Evolutionary conservation across 2,329 filamentous ascomycete species (phyloP).

Genomic region (Graphiopsis chlorocephala): DNA sequence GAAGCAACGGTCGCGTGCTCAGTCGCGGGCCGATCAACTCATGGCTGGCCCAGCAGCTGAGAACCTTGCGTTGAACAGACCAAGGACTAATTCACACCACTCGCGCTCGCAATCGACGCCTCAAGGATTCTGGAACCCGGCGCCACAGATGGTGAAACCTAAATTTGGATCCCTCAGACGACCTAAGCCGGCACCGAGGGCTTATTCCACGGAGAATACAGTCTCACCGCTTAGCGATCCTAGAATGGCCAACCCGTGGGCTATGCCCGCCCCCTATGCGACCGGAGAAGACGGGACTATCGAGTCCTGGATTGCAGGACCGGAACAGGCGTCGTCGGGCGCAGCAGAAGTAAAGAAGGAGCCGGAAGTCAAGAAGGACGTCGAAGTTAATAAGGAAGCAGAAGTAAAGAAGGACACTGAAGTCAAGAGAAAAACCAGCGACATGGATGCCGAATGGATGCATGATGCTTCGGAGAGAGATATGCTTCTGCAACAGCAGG

Average conservation of each 20-base stretch:
- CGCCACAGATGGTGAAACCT: conserved; percentile 32
- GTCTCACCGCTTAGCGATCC: background rate
- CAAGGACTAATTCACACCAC: conserved; percentile 25
- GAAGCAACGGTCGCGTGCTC: conserved; percentile 19
- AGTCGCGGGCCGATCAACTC: conserved; percentile 29
- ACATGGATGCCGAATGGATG: conserved; percentile 43
- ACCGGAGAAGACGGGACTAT: background rate
- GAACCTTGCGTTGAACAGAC: conserved; percentile 15
- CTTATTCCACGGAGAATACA: conserved; percentile 21
- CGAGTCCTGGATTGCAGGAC: background rate
- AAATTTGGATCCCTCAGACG: conserved; percentile 32
- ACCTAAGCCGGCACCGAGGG: conserved; percentile 26
- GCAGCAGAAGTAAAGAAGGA: background rate
- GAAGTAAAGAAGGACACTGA: background rate
- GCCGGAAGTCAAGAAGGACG: background rate
- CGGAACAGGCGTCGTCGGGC: background rate
- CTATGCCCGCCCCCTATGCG: background rate
- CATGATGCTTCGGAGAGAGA: conserved; percentile 41
- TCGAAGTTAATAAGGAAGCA: background rate
- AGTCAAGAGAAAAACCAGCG: background rate
- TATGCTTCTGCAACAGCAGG: conserved; percentile 25
- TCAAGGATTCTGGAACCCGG: conserved; percentile 21
- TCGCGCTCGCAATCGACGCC: conserved; percentile 24
- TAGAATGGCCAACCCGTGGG: background rate
- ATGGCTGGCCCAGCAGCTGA: conserved; percentile 24